Evolutionary conservation across 176 grass and related monocot genomes (phyloP), one percentile per base, ranked within the genome.

Genomic region (barley (Hordeum vulgare)): DNA sequence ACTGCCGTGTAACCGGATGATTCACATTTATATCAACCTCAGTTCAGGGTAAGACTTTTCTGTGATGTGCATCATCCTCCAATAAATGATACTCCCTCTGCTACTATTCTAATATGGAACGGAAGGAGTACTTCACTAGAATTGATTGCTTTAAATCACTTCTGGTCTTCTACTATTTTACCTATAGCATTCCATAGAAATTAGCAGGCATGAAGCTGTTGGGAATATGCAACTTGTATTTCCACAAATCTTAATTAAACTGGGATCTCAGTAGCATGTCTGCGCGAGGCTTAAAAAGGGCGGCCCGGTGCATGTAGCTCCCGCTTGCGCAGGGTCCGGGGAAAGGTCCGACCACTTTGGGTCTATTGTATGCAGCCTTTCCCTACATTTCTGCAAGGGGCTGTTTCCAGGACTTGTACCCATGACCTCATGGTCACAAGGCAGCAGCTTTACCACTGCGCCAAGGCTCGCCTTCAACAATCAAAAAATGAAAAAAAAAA

Each of bases 171-270:
- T 41, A 27, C 21, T 75, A 49, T 54, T 80, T 21, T 34, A 68
- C 39, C 75, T 60, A 27, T 17, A 75, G 18, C 44, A 71, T 88
- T 79, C 29, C 71, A 71, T 76, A 36, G 28, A 8, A 76, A 76
- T 18, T 75, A 40, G 5, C 26, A 53, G 42, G n/a, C 12, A n/a
- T 64, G 39, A 45, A 25, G 39, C 31, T 54, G 7, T 54, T 54
- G 7, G 51, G 18, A 7, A 54, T 53, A 53, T 54, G 51, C 18
- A 54, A 20, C 18, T 54, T 54, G 18, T 8, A 54, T 54, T 54
- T 54, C 17, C 51, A 54, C 2, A 20, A 54, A 83, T 63, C 11
- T 31, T 58, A 20, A 58, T 71, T 66, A 81, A 57, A 56, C 57
- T 81, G 66, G 27, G 14, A 59, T 71, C 64, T 57, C 33, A 17